These are phyloP conservation scores for Diaporthe caulivora DNA, from an alignment of 2,329 filamentous ascomycete genomes.

Conservation along the genomic window DNA sequence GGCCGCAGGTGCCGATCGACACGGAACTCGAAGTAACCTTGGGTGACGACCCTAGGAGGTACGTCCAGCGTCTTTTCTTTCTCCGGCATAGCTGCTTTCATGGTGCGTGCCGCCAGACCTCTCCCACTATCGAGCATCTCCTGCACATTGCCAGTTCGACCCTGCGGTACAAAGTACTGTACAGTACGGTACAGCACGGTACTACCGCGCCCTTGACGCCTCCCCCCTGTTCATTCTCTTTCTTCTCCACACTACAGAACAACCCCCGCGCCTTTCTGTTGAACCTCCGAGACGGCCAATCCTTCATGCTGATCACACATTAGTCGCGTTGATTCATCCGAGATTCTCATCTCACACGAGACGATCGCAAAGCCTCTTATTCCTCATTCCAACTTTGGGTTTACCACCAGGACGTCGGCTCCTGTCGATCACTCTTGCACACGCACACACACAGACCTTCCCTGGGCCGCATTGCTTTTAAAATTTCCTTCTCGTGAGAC, in stretches of 20 bases:
- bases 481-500: slow-evolving; percentile 18
- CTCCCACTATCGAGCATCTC: slow-evolving; percentile 9
- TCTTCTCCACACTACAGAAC: slow-evolving; percentile 32
- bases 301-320: slow-evolving; percentile 39
- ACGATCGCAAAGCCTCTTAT: slow-evolving; percentile 34
- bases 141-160: not conserved
- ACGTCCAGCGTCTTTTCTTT: slow-evolving; percentile 33
- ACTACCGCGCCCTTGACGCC: slow-evolving; percentile 29
- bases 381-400: slow-evolving; percentile 30
- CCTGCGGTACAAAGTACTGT: slow-evolving; percentile 29
- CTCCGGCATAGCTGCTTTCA: slow-evolving; percentile 25
- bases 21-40: slow-evolving; percentile 37
- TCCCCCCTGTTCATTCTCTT: slow-evolving; percentile 28
- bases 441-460: slow-evolving; percentile 29
- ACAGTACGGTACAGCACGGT: slow-evolving; percentile 8
- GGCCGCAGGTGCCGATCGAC: slow-evolving; percentile 39
- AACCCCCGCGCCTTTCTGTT: slow-evolving; percentile 33
- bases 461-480: slow-evolving; percentile 26
- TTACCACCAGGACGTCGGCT: slow-evolving; percentile 29
- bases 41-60: slow-evolving; percentile 23
- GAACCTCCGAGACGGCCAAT: slow-evolving; percentile 34
- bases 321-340: slow-evolving; percentile 40
- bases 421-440: slow-evolving; percentile 28
- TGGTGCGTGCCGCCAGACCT: slow-evolving; percentile 29
- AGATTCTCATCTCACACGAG: slow-evolving; percentile 39